Percentiles rank a stretch among this genome's conserved stretches.
These are phyloP conservation scores for Leptomonas pyrrhocoris DNA, from an alignment of 208 protist species.

Conservation along the genomic window DNA sequence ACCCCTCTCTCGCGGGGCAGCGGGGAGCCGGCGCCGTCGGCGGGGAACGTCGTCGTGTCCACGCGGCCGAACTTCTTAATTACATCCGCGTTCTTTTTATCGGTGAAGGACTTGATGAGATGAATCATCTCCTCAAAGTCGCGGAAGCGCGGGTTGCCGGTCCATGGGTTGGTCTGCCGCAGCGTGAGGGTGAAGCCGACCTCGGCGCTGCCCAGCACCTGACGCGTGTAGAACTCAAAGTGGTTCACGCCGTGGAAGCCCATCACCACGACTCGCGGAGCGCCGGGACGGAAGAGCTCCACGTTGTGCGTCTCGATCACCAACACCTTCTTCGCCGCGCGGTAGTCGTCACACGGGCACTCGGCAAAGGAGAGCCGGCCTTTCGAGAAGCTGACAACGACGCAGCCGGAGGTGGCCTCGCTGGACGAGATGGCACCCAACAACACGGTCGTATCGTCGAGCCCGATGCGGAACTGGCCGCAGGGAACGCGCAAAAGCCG, in stretches of 20 bases:
- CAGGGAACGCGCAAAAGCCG: constrained; percentile 64
- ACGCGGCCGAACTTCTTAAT: constrained; percentile 76
- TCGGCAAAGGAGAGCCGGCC: constrained; percentile 75
- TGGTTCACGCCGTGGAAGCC: constrained; percentile 75
- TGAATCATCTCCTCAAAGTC: constrained; percentile 88
- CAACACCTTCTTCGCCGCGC: constrained; percentile 68
- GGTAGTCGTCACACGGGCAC: constrained; percentile 67
- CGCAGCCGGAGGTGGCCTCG: constrained; percentile 50
- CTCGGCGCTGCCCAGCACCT: constrained; percentile 57
- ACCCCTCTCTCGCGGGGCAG: constrained; percentile 6
- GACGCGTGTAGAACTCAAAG: constrained; percentile 85
- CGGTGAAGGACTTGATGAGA: constrained; percentile 82
- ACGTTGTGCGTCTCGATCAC: constrained; percentile 73
- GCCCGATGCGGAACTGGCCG: constrained; percentile 56
- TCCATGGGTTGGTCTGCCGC: constrained; percentile 85
- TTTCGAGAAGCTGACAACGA: constrained; percentile 63
- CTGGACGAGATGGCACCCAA: constrained; percentile 57
- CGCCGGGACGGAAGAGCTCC: constrained; percentile 73
- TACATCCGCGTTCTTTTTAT: constrained; percentile 67
- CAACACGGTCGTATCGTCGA: constrained; percentile 67
- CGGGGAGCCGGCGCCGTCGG: constrained; percentile 6
- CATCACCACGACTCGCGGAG: constrained; percentile 64
- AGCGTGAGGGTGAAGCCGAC: constrained; percentile 79
- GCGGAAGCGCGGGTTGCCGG: constrained; percentile 84
- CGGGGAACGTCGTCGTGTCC: constrained; percentile 20